Base-by-base conservation (phyloP, 371 early-diverging fungal species). In the Sporodiniella umbellata region DNA sequence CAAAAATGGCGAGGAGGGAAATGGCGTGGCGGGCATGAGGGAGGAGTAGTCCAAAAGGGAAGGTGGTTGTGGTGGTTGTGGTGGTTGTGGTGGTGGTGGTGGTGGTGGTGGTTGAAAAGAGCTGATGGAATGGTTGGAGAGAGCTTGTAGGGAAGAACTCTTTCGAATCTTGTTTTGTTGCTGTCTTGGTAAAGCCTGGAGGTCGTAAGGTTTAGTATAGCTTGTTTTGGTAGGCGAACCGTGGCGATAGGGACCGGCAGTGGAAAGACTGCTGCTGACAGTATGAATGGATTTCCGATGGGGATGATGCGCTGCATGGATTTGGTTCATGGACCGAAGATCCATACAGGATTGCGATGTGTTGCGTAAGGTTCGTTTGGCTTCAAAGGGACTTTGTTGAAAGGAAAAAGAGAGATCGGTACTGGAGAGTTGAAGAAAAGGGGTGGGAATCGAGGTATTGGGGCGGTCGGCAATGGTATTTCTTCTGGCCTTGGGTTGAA, bases 311-410 rank as follows among this genome's bases (percentile, higher is more conserved):
- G n/a, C n/a, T n/a, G n/a, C n/a, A 21, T 59, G 59, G 1, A 42
- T 25, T 35, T 43, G 44, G 39, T 47, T 51, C 38, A 62, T 38
- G 1, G 56, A 48, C 17, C 57, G 47, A 17, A 62, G 19, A 30
- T 62, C 62, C 33, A 52, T 42, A 56, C 57, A 62, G 3, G 62
- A 62, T 23, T 61, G 61, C 5, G 61, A 42, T 5, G 53, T 28
- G 17, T 39, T 38, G 24, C 33, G 26, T 15, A 39, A 30, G 8
- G 46, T 24, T 19, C 15, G 19, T 18, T 25, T 39, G 38, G 23
- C 23, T 53, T 45, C 12, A 62, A 49, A 26, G 62, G 57, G 5
- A 50, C 53, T 44, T 62, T 53, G 45, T 30, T 56, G 62, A n/a
- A 56, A 52, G 42, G 56, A 57, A 25, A 33, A 43, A 7, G 61